Base-by-base conservation (phyloP, 73 alveolate genomes). In the Paramecium pentaurelia region DNA sequence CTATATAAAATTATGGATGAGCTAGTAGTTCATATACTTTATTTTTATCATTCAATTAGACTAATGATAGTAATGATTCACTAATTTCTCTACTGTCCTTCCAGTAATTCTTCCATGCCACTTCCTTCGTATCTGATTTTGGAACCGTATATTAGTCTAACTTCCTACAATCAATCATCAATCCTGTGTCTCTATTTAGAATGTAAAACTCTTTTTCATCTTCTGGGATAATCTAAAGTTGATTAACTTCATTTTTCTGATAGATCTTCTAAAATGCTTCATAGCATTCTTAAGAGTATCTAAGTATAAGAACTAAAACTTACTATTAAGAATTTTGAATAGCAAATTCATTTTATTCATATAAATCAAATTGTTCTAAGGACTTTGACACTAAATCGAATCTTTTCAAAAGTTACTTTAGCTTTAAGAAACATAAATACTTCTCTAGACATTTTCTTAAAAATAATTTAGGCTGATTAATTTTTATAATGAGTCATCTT, bases 41-140 rank as follows among this genome's bases (percentile, higher is more conserved):
- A 38, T 42, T 18, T 5, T 8, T 40, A 3, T 77, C 68, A 77
- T 77, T 44, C 8, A 4, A 34, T 77, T 77, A 22, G 30, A 77
- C 71, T 6, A 38, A 22, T 27, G 7, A 34, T 30, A 77, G 11
- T 16, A 77, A 37, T 18, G 6, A 11, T 20, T 77, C 64, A 77
- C 71, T 77, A 9, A 38, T 34, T 3, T 38, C 71, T 22, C 49
- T 77, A 20, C 89, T 40, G 8, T 40, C 28, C 8, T 77, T 77
- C 89, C 89, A 77, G 11, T 77, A 77, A 30, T 37, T 77, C 42
- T 77, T 44, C 89, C 89, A 77, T 16, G 89, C 89, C 32, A n/a
- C 40, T 8, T 77, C 89, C 27, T n/a, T 16, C 10, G 6, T 16
- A 42, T 27, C 37, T 42, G 27, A 0, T 34, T 8, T 20, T 38